phyloP scores from a whole-genome alignment of 306 rosid species.

The Cajanus cajan region DNA sequence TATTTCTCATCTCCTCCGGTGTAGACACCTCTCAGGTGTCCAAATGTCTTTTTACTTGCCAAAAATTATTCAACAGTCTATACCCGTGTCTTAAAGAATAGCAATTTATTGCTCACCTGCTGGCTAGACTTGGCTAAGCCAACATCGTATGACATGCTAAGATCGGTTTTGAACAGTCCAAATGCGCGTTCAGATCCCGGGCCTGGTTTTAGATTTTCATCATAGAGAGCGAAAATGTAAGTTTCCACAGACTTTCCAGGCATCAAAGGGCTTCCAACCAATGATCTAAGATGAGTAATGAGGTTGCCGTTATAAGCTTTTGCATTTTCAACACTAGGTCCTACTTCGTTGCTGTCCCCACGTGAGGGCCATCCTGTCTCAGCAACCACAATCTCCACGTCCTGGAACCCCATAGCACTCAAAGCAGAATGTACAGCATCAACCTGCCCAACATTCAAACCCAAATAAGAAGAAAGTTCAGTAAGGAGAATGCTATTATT shows the following conservation, averaged over 20 bases:
- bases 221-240: constrained; percentile 76
- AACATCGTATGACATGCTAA: constrained; percentile 60
- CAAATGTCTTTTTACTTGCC: too few species aligned
- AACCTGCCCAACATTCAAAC: constrained; percentile 51
- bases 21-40: too few species aligned
- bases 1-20: too few species aligned
- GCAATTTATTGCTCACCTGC: constrained; percentile 50
- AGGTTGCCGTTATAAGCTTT: constrained; percentile 85
- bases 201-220: constrained; percentile 77
- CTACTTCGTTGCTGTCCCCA: constrained; percentile 76
- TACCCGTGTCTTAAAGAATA: neutral
- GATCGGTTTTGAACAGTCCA: constrained; percentile 76
- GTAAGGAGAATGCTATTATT: neutral
- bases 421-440: constrained; percentile 86
- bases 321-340: constrained; percentile 77
- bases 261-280: constrained; percentile 90
- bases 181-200: constrained; percentile 72
- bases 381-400: constrained; percentile 71
- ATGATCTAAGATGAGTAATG: constrained; percentile 75
- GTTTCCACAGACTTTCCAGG: constrained; percentile 89
- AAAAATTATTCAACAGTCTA: neutral
- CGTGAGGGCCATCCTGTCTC: constrained; percentile 95
- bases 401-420: constrained; percentile 56
- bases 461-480: neutral
- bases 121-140: constrained; percentile 67